Conservation (phyloP, 2,329 filamentous ascomycete species). For the Colletotrichum sp. region DNA sequence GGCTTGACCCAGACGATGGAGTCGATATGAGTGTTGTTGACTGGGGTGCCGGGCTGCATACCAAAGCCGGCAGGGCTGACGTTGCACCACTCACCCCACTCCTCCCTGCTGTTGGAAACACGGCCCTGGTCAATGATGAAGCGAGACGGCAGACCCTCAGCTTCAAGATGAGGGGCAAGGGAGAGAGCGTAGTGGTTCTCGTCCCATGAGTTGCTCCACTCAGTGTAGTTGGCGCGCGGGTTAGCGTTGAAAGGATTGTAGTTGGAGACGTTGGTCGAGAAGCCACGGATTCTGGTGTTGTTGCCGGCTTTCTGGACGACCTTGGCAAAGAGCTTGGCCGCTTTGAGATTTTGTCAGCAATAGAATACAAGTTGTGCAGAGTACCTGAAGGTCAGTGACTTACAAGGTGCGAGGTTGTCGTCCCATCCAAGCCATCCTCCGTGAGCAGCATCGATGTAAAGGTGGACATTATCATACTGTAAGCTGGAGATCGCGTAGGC, state of each 20-base stretch:
- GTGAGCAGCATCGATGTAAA: slow-evolving; percentile 48
- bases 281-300: slow-evolving; percentile 39
- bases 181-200: slow-evolving; percentile 44
- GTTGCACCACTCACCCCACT: slow-evolving; percentile 52
- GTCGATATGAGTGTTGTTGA: slow-evolving; percentile 42
- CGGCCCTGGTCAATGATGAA: slow-evolving; percentile 53
- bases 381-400: background rate
- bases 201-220: slow-evolving; percentile 43
- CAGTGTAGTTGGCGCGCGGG: slow-evolving; percentile 43
- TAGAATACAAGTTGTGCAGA: background rate
- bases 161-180: slow-evolving; percentile 40
- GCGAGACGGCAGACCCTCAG: slow-evolving; percentile 41
- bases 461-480: slow-evolving; percentile 40
- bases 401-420: slow-evolving; percentile 40
- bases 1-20: slow-evolving; percentile 52
- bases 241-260: slow-evolving; percentile 41
- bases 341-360: slow-evolving; percentile 24
- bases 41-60: slow-evolving; percentile 35
- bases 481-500: slow-evolving; percentile 43
- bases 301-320: slow-evolving; percentile 40
- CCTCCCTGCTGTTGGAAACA: slow-evolving; percentile 39
- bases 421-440: slow-evolving; percentile 49
- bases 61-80: slow-evolving; percentile 45
- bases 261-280: slow-evolving; percentile 51
- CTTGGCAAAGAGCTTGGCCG: slow-evolving; percentile 43